A percentile compares a stretch with the other conserved stretches of the same genome.
Evolutionary conservation across 208 protist genomes (phyloP).

Genomic region (Blechomonas ayalai): DNA sequence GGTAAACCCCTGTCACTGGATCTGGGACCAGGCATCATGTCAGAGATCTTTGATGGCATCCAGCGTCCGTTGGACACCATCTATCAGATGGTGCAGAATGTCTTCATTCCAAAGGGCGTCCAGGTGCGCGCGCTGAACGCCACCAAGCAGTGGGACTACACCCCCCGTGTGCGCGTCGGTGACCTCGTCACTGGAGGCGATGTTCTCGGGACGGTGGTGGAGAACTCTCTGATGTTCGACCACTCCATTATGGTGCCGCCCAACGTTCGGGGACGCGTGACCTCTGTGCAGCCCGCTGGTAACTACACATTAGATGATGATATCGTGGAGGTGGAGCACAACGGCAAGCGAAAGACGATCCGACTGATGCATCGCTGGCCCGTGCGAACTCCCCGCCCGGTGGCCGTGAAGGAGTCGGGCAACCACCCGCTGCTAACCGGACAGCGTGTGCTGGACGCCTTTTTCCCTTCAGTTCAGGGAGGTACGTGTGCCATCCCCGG

Average conservation of each 20-base stretch:
- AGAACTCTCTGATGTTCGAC: constrained; percentile 95
- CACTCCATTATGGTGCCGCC: constrained; percentile 98
- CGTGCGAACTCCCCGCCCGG: constrained; percentile 93
- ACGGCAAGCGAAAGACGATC: constrained; percentile 83
- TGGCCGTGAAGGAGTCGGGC: constrained; percentile 94
- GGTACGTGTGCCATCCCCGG: constrained; percentile 99
- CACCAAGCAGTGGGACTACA: constrained; percentile 94
- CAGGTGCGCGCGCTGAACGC: constrained; percentile 93
- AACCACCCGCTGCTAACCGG: constrained; percentile 98
- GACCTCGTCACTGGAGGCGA: constrained; percentile 97
- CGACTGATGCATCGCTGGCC: constrained; percentile 97
- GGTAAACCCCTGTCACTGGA: constrained; percentile 99
- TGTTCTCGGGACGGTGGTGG: constrained; percentile 94
- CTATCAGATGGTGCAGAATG: constrained; percentile 91
- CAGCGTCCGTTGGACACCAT: constrained; percentile 99
- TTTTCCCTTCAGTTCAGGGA: constrained; percentile 99
- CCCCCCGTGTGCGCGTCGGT: constrained; percentile 91
- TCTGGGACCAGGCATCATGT: constrained; percentile 99
- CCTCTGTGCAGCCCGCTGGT: constrained; percentile 87
- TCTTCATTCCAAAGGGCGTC: constrained; percentile 99
- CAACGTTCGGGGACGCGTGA: constrained; percentile 89
- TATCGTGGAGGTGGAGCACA: constrained; percentile 90
- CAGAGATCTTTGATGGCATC: constrained; percentile 99
- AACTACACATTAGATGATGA: constrained; percentile 93
- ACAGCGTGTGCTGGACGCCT: constrained; percentile 98